Percentiles rank a stretch among this genome's conserved stretches.
Conservation (phyloP, 1,284 basidiomycete species). For the Malassezia nana region DNA sequence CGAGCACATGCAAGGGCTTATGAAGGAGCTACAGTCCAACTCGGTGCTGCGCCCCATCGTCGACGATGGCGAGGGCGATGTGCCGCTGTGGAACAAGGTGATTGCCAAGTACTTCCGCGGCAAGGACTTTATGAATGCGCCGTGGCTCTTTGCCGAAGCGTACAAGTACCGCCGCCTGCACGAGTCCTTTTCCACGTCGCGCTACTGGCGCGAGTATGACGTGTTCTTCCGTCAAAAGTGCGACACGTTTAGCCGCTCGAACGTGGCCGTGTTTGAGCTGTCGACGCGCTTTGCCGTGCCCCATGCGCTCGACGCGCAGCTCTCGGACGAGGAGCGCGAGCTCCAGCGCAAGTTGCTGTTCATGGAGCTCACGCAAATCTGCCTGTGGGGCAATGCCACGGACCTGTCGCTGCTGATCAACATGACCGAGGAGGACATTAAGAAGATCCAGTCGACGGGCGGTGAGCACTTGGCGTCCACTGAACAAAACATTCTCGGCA, state of each 20-base stretch:
- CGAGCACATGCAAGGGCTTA: constrained; percentile 52
- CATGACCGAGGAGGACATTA: constrained; percentile 98
- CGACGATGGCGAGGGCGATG: constrained; percentile 86
- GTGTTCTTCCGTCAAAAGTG: constrained; percentile 56
- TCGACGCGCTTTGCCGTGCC: constrained; percentile 84
- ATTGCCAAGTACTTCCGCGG: constrained; percentile 66
- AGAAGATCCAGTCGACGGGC: constrained; percentile 89
- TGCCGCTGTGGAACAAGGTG: constrained; percentile 88
- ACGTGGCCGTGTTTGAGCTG: constrained; percentile 86
- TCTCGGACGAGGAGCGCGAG: constrained; percentile 56
- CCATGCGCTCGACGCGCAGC: constrained; percentile 54
- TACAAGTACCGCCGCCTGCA: constrained; percentile 93
- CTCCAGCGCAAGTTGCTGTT: constrained; percentile 84
- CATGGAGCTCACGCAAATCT: constrained; percentile 72
- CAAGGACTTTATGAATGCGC: constrained; percentile 83
- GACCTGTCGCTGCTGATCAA: constrained; percentile 91
- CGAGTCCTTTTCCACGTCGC: constrained; percentile 87
- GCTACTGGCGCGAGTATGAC: constrained; percentile 68
- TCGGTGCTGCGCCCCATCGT: constrained; percentile 60
- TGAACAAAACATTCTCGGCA: constrained; percentile 87
- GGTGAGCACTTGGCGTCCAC: constrained; percentile 89
- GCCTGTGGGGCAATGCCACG: constrained; percentile 52
- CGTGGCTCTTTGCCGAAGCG: constrained; percentile 63
- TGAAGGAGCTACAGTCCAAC: constrained; percentile 50
- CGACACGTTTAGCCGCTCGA: constrained; percentile 87